A percentile compares a stretch with the other conserved stretches of the same genome.
Evolutionary conservation across 805 yeast species (phyloP).

Genomic region (Suhomyces vadensis): DNA sequence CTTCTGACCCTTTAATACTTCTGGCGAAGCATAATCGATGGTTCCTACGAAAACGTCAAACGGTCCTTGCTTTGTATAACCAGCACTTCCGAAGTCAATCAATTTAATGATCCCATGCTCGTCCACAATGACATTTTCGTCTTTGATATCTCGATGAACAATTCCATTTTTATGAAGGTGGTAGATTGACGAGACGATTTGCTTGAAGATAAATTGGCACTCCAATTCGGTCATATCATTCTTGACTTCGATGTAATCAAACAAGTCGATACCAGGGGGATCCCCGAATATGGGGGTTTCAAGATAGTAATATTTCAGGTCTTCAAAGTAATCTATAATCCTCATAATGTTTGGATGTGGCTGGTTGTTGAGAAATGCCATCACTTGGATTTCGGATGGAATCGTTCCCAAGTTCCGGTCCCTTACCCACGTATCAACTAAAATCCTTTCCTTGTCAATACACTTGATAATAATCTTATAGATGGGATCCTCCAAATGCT

Average conservation of each 20-base stretch:
- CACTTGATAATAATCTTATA: conserved; percentile 81
- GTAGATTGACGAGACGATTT: conserved; percentile 72
- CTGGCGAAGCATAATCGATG: conserved; percentile 97
- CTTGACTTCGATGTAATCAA: conserved; percentile 86
- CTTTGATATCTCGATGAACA: conserved; percentile 93
- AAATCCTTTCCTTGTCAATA: conserved; percentile 86
- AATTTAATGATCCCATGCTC: conserved; percentile 76
- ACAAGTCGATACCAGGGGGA: conserved; percentile 89
- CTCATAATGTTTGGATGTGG: conserved; percentile 89
- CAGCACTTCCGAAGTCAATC: conserved; percentile 95
- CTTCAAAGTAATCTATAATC: conserved; percentile 90
- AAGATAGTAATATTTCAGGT: conserved; percentile 81
- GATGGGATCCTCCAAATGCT: conserved; percentile 59
- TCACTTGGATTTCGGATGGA: conserved; percentile 93
- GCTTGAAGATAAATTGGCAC: conserved; percentile 74
- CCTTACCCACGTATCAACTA: conserved; percentile 97
- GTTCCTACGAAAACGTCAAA: conserved; percentile 98
- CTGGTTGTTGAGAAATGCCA: conserved; percentile 72
- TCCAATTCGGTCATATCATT: conserved; percentile 79
- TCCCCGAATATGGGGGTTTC: conserved; percentile 90
- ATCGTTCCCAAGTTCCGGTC: conserved; percentile 89
- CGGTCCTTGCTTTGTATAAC: conserved; percentile 86
- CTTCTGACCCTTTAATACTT: conserved; percentile 83
- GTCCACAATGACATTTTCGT: conserved; percentile 89
- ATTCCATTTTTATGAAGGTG: conserved; percentile 86